Evolutionary conservation across 805 yeast genomes (phyloP), one percentile per base, ranked within the genome.

Genomic region (Wickerhamiella bombiphila): DNA sequence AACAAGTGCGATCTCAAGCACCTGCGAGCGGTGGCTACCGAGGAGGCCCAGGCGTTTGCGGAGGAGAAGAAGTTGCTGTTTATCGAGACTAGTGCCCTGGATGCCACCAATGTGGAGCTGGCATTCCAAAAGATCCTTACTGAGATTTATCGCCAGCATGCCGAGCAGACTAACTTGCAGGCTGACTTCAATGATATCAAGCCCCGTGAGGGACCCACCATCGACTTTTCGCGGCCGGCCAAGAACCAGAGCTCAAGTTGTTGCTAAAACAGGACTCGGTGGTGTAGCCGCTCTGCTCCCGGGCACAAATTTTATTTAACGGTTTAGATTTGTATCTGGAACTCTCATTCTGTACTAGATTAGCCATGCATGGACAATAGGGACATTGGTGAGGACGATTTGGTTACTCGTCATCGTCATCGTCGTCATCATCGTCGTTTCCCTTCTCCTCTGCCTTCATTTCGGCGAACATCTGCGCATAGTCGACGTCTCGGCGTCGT

Each of bases 1-100:
- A 88, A 88, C 68, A 88, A 88, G 66, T 83, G 94, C 44, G 98
- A 88, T 62, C 68, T 88, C 58, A 72, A 86, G 61, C 96, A 88
- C 60, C 66, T 85, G 55, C 74, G 98, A 54, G 95, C 95, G 0
- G 94, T 91, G 16, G 94, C 97, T 42, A 86, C 96, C 22, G 97
- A 91, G 42, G 98, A 91, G 62, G 98, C 97, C 42, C 80, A 77
- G 61, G 80, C 78, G 54, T 86, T 86, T 63, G 52, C 51, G 41
- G 58, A 80, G 42, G 96, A 91, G 61, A 86, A 91, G 64, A 81
- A 74, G 58, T 68, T 91, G 51, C 66, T 91, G 52, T 91, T 91
- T 58, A 88, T 95, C 33, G 98, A 91, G 66, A 93, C 97, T 13
- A 78, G 93, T 43, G 98, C 97, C 20, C 69, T 91, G 45, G 82